phyloP scores from a whole-genome alignment of 2,329 filamentous ascomycete genomes.

The Coniochaeta hoffmannii region DNA sequence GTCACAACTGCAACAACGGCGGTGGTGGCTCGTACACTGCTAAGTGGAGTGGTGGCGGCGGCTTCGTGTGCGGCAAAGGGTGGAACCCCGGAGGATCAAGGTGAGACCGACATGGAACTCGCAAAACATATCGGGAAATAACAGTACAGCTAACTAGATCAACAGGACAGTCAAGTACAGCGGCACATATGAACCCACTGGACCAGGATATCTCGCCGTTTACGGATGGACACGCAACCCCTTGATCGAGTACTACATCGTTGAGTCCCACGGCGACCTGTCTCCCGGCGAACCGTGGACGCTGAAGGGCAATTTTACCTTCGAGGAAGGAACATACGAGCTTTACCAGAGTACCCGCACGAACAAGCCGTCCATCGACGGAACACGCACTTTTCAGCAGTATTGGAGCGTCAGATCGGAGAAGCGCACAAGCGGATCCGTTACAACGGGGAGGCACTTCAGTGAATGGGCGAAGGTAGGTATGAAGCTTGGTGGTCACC shows the following conservation, averaged over 20 bases:
- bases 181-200: slow-evolving; percentile 28
- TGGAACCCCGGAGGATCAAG: slow-evolving; percentile 45
- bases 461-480: slow-evolving; percentile 43
- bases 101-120: slow-evolving; percentile 22
- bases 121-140: neutral
- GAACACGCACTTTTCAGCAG: slow-evolving; percentile 45
- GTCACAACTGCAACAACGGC: slow-evolving; percentile 33
- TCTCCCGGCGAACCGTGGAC: slow-evolving; percentile 38
- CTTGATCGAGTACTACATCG: slow-evolving; percentile 52
- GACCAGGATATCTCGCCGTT: slow-evolving; percentile 41
- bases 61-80: slow-evolving; percentile 52
- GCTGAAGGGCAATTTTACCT: slow-evolving; percentile 40
- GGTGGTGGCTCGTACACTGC: slow-evolving; percentile 31
- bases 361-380: slow-evolving; percentile 46
- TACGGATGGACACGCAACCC: slow-evolving; percentile 50
- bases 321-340: slow-evolving; percentile 45
- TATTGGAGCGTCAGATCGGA: slow-evolving; percentile 40
- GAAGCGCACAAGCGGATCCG: slow-evolving; percentile 43
- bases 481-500: slow-evolving; percentile 38
- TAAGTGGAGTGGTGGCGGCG: slow-evolving; percentile 36
- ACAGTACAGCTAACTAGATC: neutral
- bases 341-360: slow-evolving; percentile 40
- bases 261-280: slow-evolving; percentile 44
- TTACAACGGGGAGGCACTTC: slow-evolving; percentile 45
- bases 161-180: slow-evolving; percentile 24